phyloP scores from a whole-genome alignment of 768 basidiomycete species.

The Chalciporus sphaerocephalus region DNA sequence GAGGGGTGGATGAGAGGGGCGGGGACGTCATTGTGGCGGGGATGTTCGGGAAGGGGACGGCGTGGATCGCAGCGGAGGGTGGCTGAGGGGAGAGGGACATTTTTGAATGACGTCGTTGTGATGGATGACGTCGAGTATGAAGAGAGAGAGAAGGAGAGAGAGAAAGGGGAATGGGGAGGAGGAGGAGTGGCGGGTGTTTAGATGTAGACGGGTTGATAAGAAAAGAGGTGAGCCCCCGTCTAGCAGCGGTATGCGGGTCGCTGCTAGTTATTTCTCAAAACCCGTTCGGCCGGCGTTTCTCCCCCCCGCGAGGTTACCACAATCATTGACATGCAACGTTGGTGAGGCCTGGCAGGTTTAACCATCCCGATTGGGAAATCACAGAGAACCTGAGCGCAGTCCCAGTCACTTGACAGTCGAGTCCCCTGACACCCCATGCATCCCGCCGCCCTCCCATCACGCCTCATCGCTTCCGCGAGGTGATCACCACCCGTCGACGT shows the following conservation, averaged over 20 bases:
- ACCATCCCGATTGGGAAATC: conserved; percentile 10
- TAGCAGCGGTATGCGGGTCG: conserved; percentile 18
- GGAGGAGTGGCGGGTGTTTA: neutral
- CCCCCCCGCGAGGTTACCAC: conserved; percentile 17
- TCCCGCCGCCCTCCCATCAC: conserved; percentile 19
- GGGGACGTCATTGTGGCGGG: neutral
- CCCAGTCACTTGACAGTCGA: conserved; percentile 3
- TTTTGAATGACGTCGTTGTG: conserved; percentile 4
- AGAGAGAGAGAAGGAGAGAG: neutral
- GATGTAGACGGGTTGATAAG: conserved; percentile 14
- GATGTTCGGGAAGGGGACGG: neutral
- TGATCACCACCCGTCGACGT: conserved; percentile 8
- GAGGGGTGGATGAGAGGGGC: conserved; percentile 13
- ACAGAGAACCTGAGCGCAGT: conserved; percentile 13
- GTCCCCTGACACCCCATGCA: conserved; percentile 20
- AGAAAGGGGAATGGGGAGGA: neutral
- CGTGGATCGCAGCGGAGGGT: conserved; percentile 1
- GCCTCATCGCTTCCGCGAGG: conserved; percentile 23
- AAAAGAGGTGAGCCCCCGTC: too few species aligned
- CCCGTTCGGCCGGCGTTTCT: conserved; percentile 24
- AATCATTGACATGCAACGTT: conserved; percentile 26
- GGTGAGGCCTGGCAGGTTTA: conserved; percentile 26
- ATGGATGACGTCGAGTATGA: conserved; percentile 3
- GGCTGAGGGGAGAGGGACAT: conserved; percentile 24
- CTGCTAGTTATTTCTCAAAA: conserved; percentile 3